phyloP scores from a whole-genome alignment of 306 rosid genomes.

The Vigna hirtella region DNA sequence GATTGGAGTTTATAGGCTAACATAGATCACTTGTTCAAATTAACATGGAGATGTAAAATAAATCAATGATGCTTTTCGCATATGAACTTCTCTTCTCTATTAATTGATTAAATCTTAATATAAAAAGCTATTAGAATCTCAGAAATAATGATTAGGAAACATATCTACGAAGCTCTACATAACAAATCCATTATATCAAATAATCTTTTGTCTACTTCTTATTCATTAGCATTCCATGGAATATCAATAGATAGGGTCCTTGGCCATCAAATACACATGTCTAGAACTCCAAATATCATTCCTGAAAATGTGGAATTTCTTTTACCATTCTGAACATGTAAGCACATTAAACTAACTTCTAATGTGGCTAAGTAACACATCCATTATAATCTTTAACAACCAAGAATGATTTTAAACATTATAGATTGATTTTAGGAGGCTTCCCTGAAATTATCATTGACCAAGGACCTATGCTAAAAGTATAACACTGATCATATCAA shows the following conservation, averaged over 20 bases:
- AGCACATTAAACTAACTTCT: slow-evolving; percentile 31
- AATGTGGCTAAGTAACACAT: background rate
- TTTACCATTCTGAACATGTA: slow-evolving; percentile 32
- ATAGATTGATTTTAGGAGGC: slow-evolving; percentile 5
- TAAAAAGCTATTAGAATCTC: slow-evolving; percentile 10
- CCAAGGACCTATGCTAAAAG: slow-evolving; percentile 29
- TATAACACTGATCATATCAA: slow-evolving; percentile 9
- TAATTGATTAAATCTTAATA: background rate
- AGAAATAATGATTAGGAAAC: slow-evolving; percentile 3
- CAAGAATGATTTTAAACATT: slow-evolving; percentile 14
- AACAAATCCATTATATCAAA: slow-evolving; percentile 20
- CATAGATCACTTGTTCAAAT: slow-evolving; percentile 15
- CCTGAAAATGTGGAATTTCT: slow-evolving; percentile 29
- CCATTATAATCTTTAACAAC: slow-evolving; percentile 9
- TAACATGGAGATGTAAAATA: background rate
- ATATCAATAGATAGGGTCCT: background rate
- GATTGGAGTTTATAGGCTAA: background rate
- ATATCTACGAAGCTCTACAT: slow-evolving; percentile 1
- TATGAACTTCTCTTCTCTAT: background rate
- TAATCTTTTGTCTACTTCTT: background rate
- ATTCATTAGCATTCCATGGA: background rate
- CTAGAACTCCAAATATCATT: slow-evolving; percentile 19
- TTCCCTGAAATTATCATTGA: slow-evolving; percentile 16
- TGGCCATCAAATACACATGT: slow-evolving; percentile 8
- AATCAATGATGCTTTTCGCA: background rate